Evolutionary conservation across 768 basidiomycete species (phyloP), one percentile per base, ranked within the genome.

Genomic region (Boletus pseudo-olivaceus): DNA sequence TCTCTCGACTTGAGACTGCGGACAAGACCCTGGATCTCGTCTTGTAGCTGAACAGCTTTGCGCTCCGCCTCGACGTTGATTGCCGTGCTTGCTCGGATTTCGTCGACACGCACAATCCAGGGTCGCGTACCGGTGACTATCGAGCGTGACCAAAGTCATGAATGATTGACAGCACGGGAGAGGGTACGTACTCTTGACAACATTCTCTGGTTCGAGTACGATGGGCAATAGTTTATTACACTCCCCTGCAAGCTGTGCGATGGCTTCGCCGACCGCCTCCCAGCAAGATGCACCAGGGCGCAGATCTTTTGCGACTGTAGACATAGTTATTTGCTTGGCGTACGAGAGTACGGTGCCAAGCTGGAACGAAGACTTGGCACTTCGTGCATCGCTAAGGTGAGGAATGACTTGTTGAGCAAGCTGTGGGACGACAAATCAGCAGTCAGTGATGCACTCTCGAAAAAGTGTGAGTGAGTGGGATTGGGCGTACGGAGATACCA

Each of bases 1-100:
- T 98, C 97, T 73, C 91, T 85, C n/a, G 82, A 73, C 67, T 89
- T 90, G 65, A 98, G 78, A 47, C 81, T 90, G 30, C 94, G 86
- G 29, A 87, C 81, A 38, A 98, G 83, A 8, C 87, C 87, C 64
- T 93, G 89, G 60, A 97, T 82, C 71, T 98, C 93, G 58, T 97
- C 95, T 57, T 86, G 89, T 23, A 97, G 79, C 56, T 90, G 87
- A 3, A 82, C 75, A 7, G 93, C 86, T 70, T 91, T 90, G 44
- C 89, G 83, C 66, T 98, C 96, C 1, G 95, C 94, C 65, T 97
- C 96, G 23, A 93, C 78, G 62, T 97, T 98, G 72, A 90, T 79
- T 0, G 92, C 89, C 2, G 88, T 81, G 45, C 78, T 84, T 0
- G 89, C 81, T 67, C 91, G 91, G 72, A 99, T 84, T 62, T 93